Evolutionary conservation across 2,329 filamentous ascomycete genomes (phyloP).

Genomic region (Chrysoporthe cubensis): DNA sequence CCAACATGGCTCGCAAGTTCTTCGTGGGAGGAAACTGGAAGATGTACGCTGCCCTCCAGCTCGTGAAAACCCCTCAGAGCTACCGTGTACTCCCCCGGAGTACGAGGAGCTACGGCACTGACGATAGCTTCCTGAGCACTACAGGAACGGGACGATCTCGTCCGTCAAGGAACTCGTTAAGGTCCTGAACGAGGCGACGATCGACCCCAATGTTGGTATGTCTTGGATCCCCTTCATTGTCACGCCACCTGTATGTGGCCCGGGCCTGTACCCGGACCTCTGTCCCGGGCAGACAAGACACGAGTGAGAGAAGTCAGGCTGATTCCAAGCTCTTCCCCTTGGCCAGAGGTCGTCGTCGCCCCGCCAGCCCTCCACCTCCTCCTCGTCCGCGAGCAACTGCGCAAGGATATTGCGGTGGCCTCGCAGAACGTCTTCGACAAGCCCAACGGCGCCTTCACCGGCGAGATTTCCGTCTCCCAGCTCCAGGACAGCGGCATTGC

Average conservation of each 20-base stretch:
- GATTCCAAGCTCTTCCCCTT: conserved; percentile 13
- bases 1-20: conserved; percentile 91
- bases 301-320: background rate
- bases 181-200: conserved; percentile 82
- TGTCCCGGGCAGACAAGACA: background rate
- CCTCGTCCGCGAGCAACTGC: conserved; percentile 78
- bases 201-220: conserved; percentile 76
- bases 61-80: conserved; percentile 35
- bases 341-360: conserved; percentile 87
- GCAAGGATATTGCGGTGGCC: conserved; percentile 78
- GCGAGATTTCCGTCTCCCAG: conserved; percentile 92
- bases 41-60: conserved; percentile 67
- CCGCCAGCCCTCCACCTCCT: conserved; percentile 91
- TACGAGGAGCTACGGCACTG: conserved; percentile 23
- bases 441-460: conserved; percentile 95
- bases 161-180: conserved; percentile 89
- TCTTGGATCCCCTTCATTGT: conserved; percentile 31
- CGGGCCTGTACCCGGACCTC: background rate
- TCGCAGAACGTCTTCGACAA: conserved; percentile 98
- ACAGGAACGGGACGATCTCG: conserved; percentile 90
- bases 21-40: conserved; percentile 99
- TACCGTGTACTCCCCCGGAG: conserved; percentile 20
- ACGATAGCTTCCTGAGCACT: conserved; percentile 24
- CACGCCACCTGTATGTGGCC: conserved; percentile 3
- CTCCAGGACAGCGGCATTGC: conserved; percentile 85